Conservation (phyloP, 768 basidiomycete species). For the Tricholoma sp. region DNA sequence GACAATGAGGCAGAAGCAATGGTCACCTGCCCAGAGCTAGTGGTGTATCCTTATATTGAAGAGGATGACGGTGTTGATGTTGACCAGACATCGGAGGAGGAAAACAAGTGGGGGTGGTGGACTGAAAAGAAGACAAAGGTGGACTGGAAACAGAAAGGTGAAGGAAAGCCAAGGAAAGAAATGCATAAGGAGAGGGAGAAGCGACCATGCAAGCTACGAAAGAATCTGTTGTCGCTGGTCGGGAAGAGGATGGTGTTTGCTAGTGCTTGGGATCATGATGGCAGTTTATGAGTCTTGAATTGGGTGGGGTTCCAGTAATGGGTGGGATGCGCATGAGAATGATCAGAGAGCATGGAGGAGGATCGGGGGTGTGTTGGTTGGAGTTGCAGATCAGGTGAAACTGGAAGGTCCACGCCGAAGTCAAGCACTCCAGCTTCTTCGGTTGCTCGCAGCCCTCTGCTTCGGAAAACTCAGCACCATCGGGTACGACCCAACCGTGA, state of each 20-base stretch:
- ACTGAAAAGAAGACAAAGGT: constrained; percentile 10
- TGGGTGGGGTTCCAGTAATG: constrained; percentile 17
- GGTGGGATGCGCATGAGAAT: constrained; percentile 19
- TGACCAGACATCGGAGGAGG: constrained; percentile 14
- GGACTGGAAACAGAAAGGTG: constrained; percentile 9
- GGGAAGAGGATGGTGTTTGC: constrained; percentile 47
- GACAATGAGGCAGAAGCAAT: constrained; percentile 59
- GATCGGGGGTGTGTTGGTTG: constrained; percentile 21
- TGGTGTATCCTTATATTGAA: constrained; percentile 51
- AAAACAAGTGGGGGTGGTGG: constrained; percentile 1
- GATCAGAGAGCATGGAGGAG: constrained; percentile 19
- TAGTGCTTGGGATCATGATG: constrained; percentile 67
- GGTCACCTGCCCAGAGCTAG: constrained; percentile 47
- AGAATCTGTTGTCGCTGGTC: constrained; percentile 20
- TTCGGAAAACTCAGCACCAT: no score
- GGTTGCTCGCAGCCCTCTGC: no score
- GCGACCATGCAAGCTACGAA: constrained; percentile 11
- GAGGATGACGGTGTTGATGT: constrained; percentile 17
- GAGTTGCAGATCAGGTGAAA: constrained; percentile 19
- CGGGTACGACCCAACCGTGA: no score
- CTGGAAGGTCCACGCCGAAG: no score
- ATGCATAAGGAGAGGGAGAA: constrained; percentile 16
- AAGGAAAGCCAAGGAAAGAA: constrained; percentile 6
- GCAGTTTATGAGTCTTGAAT: constrained; percentile 47
- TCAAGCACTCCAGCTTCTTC: no score